Conservation (phyloP, 2,329 filamentous ascomycete genomes). For the Rhynchosporium agropyri region DNA sequence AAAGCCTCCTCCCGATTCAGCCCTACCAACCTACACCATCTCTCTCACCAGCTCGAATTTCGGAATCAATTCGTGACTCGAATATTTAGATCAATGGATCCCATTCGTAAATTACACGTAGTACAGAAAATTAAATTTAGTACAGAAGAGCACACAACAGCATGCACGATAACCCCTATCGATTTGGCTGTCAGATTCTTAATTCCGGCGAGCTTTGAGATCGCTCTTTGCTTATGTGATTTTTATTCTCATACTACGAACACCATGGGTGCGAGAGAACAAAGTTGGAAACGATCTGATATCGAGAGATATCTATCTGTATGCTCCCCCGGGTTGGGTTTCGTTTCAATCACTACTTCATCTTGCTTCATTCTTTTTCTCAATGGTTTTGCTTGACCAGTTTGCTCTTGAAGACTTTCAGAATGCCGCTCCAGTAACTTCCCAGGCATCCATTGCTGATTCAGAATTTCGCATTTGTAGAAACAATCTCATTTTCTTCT, state of each 20-base stretch:
- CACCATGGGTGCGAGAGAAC: too few species aligned
- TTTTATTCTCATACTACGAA: too few species aligned
- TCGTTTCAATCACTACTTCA: too few species aligned
- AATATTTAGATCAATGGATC: background rate
- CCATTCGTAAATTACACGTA: background rate
- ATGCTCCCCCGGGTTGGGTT: too few species aligned
- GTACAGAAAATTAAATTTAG: background rate
- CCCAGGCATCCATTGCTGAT: too few species aligned
- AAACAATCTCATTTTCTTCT: background rate
- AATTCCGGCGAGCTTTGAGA: background rate
- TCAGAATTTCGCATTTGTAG: too few species aligned
- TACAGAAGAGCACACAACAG: background rate
- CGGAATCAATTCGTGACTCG: constrained; percentile 3
- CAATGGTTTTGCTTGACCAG: too few species aligned
- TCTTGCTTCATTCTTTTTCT: too few species aligned
- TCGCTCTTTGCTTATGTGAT: background rate
- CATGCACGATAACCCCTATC: constrained; percentile 3
- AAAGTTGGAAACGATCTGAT: too few species aligned
- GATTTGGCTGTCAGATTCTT: background rate
- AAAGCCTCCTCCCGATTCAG: background rate
- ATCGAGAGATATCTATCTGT: too few species aligned
- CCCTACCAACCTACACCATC: background rate
- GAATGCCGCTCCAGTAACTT: too few species aligned
- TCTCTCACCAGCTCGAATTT: background rate
- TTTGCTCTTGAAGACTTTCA: too few species aligned